These are phyloP conservation scores for Mortierella hygrophila DNA, from an alignment of 192 early-diverging fungal species.

Conservation along the genomic window DNA sequence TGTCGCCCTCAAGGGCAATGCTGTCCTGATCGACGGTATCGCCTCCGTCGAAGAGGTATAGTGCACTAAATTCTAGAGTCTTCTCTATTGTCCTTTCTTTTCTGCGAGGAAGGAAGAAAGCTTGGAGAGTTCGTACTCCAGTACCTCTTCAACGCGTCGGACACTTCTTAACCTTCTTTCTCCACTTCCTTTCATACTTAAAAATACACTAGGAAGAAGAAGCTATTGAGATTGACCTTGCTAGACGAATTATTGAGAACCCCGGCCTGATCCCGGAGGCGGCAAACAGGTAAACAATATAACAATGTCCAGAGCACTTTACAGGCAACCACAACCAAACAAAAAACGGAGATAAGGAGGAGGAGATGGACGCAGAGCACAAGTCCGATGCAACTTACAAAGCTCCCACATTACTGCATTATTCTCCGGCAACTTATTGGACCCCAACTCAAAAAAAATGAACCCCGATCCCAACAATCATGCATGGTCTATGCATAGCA, in stretches of 20 bases:
- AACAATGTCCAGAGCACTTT: neutral
- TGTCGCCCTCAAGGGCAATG: constrained; percentile 52
- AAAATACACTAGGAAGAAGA: constrained; percentile 27
- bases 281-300: constrained; percentile 24
- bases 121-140: neutral
- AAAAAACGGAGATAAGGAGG: neutral
- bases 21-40: constrained; percentile 43
- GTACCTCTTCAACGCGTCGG: neutral
- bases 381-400: neutral
- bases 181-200: neutral
- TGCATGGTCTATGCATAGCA: neutral
- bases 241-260: constrained; percentile 31
- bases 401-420: neutral
- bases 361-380: neutral
- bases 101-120: neutral
- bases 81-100: neutral
- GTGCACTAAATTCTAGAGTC: too few relatives aligned
- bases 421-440: neutral
- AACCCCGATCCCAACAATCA: neutral
- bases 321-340: neutral
- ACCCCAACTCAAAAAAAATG: neutral
- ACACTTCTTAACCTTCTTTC: neutral
- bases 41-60: constrained; percentile 39
- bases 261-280: constrained; percentile 31
- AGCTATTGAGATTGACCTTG: constrained; percentile 17